Evolutionary conservation across 2,329 filamentous ascomycete species (phyloP).

Genomic region (Scedosporium apiospermum): DNA sequence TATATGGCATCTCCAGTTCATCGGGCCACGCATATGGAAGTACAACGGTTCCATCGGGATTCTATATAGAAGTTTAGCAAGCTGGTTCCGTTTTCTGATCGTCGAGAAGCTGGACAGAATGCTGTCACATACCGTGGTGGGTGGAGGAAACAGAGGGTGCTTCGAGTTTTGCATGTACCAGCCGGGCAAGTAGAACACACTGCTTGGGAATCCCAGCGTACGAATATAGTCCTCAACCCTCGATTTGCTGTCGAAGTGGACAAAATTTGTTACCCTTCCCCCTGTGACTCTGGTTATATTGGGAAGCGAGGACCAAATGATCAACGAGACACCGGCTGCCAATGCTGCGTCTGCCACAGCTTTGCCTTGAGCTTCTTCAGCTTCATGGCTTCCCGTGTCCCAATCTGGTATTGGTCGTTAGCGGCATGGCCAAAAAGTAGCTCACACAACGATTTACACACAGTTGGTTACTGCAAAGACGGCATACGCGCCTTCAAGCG

Average conservation of each 20-base stretch:
- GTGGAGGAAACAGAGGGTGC: not conserved
- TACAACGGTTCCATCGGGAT: not conserved
- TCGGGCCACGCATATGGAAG: not conserved
- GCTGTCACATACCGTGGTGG: too few relatives aligned
- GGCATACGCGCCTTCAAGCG: not conserved
- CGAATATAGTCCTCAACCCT: slow-evolving; percentile 43
- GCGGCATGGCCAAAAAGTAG: too few relatives aligned
- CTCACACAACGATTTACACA: not conserved
- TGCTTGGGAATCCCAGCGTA: slow-evolving; percentile 27
- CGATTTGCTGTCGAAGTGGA: slow-evolving; percentile 43
- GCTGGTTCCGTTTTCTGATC: too few relatives aligned
- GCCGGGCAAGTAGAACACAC: slow-evolving; percentile 29
- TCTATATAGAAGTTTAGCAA: not conserved
- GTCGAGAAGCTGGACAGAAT: too few relatives aligned
- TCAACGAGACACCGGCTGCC: slow-evolving; percentile 24
- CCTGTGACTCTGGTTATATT: slow-evolving; percentile 23
- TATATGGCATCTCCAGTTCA: not conserved
- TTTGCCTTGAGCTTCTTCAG: slow-evolving; percentile 28
- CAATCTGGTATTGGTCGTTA: slow-evolving; percentile 26
- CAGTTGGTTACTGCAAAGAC: not conserved
- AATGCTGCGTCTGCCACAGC: slow-evolving; percentile 28
- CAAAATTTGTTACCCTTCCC: slow-evolving; percentile 21
- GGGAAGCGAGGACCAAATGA: slow-evolving; percentile 30
- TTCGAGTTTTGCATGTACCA: slow-evolving; percentile 30
- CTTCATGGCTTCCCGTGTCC: slow-evolving; percentile 22